A percentile compares a stretch with the other conserved stretches of the same genome.
phyloP scores from a whole-genome alignment of 1,139 yeast species.

The Blastobotrys indianensis region DNA sequence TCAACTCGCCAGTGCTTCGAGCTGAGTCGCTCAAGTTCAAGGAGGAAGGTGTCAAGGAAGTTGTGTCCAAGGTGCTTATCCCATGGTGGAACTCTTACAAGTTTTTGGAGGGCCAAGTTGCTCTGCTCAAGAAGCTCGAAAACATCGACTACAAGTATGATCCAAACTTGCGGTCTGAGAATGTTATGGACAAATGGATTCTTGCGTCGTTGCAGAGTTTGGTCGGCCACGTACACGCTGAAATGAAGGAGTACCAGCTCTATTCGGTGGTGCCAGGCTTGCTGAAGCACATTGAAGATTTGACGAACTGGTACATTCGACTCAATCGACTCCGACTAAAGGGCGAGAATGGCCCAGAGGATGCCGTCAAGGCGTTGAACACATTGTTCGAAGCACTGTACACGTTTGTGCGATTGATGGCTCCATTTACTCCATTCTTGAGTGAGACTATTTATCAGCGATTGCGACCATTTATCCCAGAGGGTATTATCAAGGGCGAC shows the following conservation, averaged over 20 bases:
- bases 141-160: conserved; percentile 69
- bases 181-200: conserved; percentile 98
- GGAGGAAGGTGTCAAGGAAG: conserved; percentile 98
- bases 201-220: conserved; percentile 90
- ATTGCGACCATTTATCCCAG: conserved; percentile 58
- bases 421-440: conserved; percentile 96
- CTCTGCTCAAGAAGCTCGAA: conserved; percentile 70
- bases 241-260: conserved; percentile 83
- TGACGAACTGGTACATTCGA: conserved; percentile 98
- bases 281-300: conserved; percentile 80
- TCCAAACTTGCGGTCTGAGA: conserved; percentile 53
- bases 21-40: conserved; percentile 96
- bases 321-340: conserved; percentile 96
- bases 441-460: conserved; percentile 84
- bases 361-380: conserved; percentile 80
- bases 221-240: conserved; percentile 75
- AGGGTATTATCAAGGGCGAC: conserved; percentile 42
- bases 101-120: conserved; percentile 92
- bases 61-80: conserved; percentile 85
- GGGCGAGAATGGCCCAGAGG: conserved; percentile 84
- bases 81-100: conserved; percentile 99
- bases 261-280: conserved; percentile 95
- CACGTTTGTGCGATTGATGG: conserved; percentile 91
- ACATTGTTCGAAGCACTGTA: conserved; percentile 85
- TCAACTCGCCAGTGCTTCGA: conserved; percentile 93